Percentiles rank a stretch among this genome's conserved stretches.
These are phyloP conservation scores for Exsudoporus frostii DNA, from an alignment of 768 basidiomycete species.

Conservation along the genomic window DNA sequence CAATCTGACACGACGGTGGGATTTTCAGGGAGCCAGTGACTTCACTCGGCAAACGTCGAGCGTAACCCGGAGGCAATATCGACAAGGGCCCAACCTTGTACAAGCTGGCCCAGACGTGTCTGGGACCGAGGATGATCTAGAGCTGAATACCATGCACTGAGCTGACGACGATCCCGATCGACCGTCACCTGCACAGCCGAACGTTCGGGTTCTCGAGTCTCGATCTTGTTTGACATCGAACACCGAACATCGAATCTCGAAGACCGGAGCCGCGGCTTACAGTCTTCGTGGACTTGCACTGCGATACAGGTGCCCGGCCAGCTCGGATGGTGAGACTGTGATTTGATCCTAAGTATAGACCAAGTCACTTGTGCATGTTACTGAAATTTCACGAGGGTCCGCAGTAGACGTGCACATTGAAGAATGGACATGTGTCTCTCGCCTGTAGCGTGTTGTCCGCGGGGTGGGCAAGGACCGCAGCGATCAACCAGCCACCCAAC, in stretches of 20 bases:
- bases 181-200: background rate
- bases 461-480: background rate
- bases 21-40: too few relatives aligned
- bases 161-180: background rate
- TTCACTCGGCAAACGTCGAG: background rate
- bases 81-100: background rate
- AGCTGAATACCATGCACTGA: background rate
- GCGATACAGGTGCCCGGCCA: too few relatives aligned
- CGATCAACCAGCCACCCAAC: constrained; percentile 2
- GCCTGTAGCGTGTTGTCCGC: constrained; percentile 1
- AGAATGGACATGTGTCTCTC: background rate
- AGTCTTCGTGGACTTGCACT: too few relatives aligned
- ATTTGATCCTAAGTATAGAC: background rate
- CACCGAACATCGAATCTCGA: too few relatives aligned
- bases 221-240: constrained; percentile 4
- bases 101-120: background rate
- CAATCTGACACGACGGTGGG: constrained; percentile 1
- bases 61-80: background rate
- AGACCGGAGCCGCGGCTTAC: too few relatives aligned
- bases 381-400: background rate
- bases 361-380: background rate
- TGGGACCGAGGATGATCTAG: background rate
- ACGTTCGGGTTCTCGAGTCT: background rate
- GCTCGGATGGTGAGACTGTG: too few relatives aligned
- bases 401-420: background rate